These are phyloP conservation scores for Agaricales sp. DNA, from an alignment of 1,284 basidiomycete genomes.

Conservation along the genomic window DNA sequence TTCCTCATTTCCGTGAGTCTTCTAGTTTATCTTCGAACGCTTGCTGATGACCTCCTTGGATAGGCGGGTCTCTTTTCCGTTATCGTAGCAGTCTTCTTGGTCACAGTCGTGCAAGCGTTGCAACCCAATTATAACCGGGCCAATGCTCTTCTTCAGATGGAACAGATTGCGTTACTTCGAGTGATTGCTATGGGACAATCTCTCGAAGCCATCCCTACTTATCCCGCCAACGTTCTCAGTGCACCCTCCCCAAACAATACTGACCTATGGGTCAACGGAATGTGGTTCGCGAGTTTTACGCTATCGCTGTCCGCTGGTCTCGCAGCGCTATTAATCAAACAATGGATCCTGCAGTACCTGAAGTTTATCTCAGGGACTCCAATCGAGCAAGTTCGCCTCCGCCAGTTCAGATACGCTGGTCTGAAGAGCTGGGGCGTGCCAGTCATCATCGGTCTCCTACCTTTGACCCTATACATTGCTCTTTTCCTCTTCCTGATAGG, in stretches of 20 bases:
- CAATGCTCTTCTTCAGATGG: too few relatives aligned
- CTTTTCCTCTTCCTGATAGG: not conserved
- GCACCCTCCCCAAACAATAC: too few relatives aligned
- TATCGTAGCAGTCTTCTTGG: conserved; percentile 1
- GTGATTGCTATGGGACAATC: too few relatives aligned
- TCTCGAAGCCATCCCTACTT: too few relatives aligned
- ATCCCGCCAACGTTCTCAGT: too few relatives aligned
- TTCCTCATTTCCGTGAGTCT: too few relatives aligned
- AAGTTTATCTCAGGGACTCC: not conserved
- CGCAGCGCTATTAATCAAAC: conserved; percentile 1
- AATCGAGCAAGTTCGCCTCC: not conserved
- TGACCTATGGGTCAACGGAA: not conserved
- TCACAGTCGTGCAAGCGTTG: too few relatives aligned
- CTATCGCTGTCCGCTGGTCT: not conserved
- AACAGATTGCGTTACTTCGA: too few relatives aligned
- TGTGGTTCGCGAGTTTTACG: conserved; percentile 2
- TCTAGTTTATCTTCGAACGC: too few relatives aligned
- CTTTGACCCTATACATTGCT: not conserved
- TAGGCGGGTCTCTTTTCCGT: not conserved
- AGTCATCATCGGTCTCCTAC: not conserved
- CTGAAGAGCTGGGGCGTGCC: conserved; percentile 1
- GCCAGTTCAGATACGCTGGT: not conserved
- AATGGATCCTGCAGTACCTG: conserved; percentile 1
- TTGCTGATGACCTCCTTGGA: too few relatives aligned
- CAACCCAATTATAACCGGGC: too few relatives aligned